phyloP scores from a whole-genome alignment of 148 eudicot species.

The Rhododendron mucronatum region DNA sequence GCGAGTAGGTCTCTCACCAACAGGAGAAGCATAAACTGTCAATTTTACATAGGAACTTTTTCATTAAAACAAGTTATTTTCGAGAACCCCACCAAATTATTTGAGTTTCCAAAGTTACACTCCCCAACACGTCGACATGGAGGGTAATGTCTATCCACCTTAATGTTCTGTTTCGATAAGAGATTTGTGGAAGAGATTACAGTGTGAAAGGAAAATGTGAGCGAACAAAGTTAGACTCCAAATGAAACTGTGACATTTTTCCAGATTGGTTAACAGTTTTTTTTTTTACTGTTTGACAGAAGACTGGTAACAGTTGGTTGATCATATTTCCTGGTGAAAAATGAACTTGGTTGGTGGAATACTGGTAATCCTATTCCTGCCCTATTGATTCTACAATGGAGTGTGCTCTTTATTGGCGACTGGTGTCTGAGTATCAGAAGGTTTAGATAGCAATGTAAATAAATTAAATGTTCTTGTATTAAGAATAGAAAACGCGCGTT shows the following conservation, averaged over 20 bases:
- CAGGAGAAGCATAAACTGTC: conserved; percentile 60
- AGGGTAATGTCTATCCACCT: background rate
- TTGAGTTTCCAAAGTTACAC: background rate
- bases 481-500: background rate
- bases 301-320: too few relatives aligned
- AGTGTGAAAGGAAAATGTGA: background rate
- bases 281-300: background rate
- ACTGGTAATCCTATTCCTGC: background rate
- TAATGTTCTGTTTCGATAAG: background rate
- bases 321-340: background rate
- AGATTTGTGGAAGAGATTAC: background rate
- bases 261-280: background rate
- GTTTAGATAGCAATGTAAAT: background rate
- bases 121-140: background rate
- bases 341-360: background rate
- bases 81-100: background rate
- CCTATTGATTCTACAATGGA: background rate
- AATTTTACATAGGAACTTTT: background rate
- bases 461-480: background rate
- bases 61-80: background rate
- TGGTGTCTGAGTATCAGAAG: too few relatives aligned
- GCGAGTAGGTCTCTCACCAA: conserved; percentile 47
- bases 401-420: background rate
- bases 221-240: background rate
- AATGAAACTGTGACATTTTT: background rate